These are phyloP conservation scores for Fusarium sublunatum DNA, from an alignment of 2,329 filamentous ascomycete genomes.

Conservation along the genomic window DNA sequence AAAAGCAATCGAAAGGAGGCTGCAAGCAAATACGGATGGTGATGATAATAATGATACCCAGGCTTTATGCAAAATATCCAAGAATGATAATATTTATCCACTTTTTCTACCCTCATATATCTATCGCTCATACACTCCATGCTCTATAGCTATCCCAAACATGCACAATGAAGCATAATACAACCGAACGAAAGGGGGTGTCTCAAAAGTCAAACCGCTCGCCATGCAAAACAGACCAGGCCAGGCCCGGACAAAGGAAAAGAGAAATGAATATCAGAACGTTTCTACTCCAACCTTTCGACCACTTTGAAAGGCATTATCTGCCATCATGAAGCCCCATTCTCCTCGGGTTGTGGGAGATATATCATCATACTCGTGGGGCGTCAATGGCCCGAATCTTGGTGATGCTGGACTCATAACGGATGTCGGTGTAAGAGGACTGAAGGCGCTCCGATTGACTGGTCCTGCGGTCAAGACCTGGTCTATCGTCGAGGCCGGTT, in stretches of 20 bases:
- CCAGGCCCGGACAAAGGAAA: conserved; percentile 2
- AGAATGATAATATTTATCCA: conserved; percentile 19
- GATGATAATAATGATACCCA: conserved; percentile 49
- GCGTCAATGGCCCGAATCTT: conserved; percentile 63
- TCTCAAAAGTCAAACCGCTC: conserved; percentile 25
- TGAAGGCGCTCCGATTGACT: conserved; percentile 36
- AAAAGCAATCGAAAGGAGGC: conserved; percentile 84
- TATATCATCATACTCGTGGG: conserved; percentile 70
- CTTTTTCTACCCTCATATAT: conserved; percentile 7
- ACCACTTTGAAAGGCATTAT: conserved; percentile 56
- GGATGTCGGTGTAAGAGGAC: conserved; percentile 40
- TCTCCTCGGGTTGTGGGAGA: conserved; percentile 71
- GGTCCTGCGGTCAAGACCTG: conserved; percentile 53
- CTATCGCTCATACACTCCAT: conserved; percentile 9
- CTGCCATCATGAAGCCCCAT: conserved; percentile 70
- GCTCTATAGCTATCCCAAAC: conserved; percentile 25
- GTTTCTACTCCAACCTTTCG: conserved; percentile 62
- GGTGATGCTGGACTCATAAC: conserved; percentile 39
- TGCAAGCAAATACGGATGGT: conserved; percentile 86
- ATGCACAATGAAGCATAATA: conserved; percentile 17
- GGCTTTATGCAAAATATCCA: conserved; percentile 13
- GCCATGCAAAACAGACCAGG: conserved; percentile 13
- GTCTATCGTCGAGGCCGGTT: conserved; percentile 55
- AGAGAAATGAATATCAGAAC: conserved; percentile 20
- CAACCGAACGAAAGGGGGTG: conserved; percentile 15